Evolutionary conservation across 2,329 filamentous ascomycete species (phyloP).

Genomic region (Xylariaceae sp.): DNA sequence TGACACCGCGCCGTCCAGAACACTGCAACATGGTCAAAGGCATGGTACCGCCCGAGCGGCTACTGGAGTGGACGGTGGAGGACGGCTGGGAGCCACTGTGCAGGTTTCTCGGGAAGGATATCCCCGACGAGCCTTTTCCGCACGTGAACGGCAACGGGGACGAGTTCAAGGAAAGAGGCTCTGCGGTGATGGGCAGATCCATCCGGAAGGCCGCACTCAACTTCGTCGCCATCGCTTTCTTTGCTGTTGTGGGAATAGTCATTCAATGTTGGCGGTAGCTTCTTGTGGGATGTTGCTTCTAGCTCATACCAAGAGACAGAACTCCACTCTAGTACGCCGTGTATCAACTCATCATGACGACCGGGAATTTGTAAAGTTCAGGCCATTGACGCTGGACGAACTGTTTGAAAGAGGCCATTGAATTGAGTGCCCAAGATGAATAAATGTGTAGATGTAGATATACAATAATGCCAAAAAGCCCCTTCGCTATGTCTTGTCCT

Average conservation of each 20-base stretch:
- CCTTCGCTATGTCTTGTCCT: too few species aligned
- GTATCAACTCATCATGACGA: too few species aligned
- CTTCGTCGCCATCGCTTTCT: not conserved
- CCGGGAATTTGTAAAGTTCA: too few species aligned
- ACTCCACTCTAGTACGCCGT: too few species aligned
- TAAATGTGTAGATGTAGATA: too few species aligned
- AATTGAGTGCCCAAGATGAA: too few species aligned
- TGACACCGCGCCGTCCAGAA: constrained; percentile 11
- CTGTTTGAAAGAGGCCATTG: too few species aligned
- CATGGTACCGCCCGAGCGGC: constrained; percentile 13
- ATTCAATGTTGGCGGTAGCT: too few species aligned
- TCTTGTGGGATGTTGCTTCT: too few species aligned
- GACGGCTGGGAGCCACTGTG: constrained; percentile 5
- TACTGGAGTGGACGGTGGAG: constrained; percentile 4
- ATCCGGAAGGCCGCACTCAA: not conserved
- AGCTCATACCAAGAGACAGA: too few species aligned
- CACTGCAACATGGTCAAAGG: constrained; percentile 27
- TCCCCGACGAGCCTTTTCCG: constrained; percentile 2
- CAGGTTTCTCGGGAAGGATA: constrained; percentile 3
- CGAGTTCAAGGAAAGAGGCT: not conserved
- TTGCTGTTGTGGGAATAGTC: not conserved
- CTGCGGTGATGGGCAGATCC: not conserved
- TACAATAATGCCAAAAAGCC: too few species aligned
- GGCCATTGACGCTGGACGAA: too few species aligned
- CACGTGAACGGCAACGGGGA: constrained; percentile 1